Evolutionary conservation across 257 asterid species (phyloP).

Genomic region (Jaltomata sinuosa): DNA sequence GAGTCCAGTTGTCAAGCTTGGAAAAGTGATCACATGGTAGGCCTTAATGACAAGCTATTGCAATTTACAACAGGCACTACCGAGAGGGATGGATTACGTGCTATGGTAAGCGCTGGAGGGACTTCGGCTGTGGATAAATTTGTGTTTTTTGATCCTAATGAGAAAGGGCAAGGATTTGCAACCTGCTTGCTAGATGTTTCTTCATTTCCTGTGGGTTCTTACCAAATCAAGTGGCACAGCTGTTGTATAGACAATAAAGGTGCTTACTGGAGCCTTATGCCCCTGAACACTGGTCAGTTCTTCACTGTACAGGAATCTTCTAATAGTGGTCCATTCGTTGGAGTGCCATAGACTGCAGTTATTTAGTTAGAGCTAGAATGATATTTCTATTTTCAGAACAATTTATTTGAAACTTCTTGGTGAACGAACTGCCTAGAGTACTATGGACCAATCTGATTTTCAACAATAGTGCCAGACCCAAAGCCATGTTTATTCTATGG

Average conservation of each 20-base stretch:
- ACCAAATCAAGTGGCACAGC: conserved; percentile 69
- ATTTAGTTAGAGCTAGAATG: background rate
- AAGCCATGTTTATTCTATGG: background rate
- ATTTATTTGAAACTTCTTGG: background rate
- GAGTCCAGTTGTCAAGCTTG: conserved; percentile 16
- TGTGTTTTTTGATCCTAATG: conserved; percentile 38
- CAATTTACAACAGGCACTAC: conserved; percentile 28
- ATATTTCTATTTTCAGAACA: background rate
- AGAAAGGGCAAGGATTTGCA: conserved; percentile 70
- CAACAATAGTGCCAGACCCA: background rate
- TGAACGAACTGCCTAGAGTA: background rate
- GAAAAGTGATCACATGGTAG: conserved; percentile 31
- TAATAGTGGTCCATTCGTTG: background rate
- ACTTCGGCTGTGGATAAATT: conserved; percentile 21
- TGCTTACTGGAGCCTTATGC: conserved; percentile 61
- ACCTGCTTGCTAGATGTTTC: conserved; percentile 70
- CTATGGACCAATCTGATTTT: background rate
- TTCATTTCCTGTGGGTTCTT: conserved; percentile 46
- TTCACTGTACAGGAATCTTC: conserved; percentile 21
- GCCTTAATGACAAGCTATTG: conserved; percentile 39
- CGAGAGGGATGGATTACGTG: conserved; percentile 2
- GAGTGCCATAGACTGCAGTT: background rate
- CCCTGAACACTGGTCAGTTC: conserved; percentile 40
- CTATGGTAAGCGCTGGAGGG: conserved; percentile 8
- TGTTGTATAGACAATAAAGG: conserved; percentile 51